Conservation (phyloP, 768 basidiomycete genomes). For the Leccinum truebloodii region DNA sequence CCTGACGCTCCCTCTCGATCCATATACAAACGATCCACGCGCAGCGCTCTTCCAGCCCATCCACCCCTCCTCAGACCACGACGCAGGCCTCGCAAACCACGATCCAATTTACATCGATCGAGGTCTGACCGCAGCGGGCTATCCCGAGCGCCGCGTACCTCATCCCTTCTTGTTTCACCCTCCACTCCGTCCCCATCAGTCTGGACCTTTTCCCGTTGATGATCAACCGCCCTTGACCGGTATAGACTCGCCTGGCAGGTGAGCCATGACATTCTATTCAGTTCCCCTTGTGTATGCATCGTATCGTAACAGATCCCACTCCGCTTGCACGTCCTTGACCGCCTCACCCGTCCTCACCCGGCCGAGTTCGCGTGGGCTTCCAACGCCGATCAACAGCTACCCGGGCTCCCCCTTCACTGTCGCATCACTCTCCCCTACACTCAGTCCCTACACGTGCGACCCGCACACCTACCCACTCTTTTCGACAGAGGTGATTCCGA, state of each 20-base stretch:
- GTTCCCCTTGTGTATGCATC: not conserved
- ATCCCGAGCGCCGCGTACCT: not conserved
- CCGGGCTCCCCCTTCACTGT: not conserved
- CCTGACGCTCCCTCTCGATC: slow-evolving; percentile 3
- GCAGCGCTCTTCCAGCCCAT: slow-evolving; percentile 33
- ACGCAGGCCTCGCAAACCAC: not conserved
- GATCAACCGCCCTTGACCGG: not conserved
- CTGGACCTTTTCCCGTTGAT: not conserved
- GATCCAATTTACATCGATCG: not conserved
- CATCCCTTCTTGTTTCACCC: not conserved
- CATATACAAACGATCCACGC: slow-evolving; percentile 51
- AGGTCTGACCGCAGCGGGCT: not conserved
- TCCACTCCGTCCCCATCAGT: not conserved
- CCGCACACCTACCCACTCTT: not conserved
- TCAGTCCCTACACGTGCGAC: not conserved
- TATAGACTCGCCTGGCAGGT: slow-evolving; percentile 2
- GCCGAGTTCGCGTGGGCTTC: not conserved
- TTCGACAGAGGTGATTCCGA: not conserved
- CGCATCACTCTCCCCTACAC: not conserved
- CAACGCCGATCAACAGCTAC: slow-evolving; percentile 7
- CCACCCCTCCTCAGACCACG: not conserved
- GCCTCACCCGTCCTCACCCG: slow-evolving; percentile 8
- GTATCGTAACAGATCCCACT: slow-evolving; percentile 2
- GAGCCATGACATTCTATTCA: not conserved
- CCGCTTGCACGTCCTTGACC: slow-evolving; percentile 9